phyloP scores from a whole-genome alignment of 2,329 filamentous ascomycete genomes.

The Penicillium sp. region DNA sequence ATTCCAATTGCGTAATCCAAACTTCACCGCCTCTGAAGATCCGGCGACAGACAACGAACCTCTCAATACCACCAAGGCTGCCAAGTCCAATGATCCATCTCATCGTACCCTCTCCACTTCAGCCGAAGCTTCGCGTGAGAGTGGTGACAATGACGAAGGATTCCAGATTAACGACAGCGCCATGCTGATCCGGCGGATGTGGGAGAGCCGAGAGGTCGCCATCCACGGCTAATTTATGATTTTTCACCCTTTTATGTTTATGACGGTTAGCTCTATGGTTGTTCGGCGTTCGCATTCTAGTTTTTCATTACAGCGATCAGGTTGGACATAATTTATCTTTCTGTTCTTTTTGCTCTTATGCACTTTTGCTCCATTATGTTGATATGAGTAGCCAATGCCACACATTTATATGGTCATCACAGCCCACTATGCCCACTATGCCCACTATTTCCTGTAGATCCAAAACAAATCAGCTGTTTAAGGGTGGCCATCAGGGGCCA shows the following conservation, averaged over 20 bases:
- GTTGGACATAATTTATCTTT: slow-evolving; percentile 4
- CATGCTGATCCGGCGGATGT: slow-evolving; percentile 45
- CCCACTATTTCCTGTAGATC: neutral
- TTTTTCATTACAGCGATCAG: slow-evolving; percentile 4
- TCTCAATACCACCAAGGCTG: slow-evolving; percentile 22
- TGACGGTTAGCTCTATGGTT: slow-evolving; percentile 17
- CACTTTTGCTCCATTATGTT: neutral
- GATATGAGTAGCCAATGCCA: slow-evolving; percentile 8
- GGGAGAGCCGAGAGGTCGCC: slow-evolving; percentile 46
- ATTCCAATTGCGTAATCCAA: slow-evolving; percentile 26
- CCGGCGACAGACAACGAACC: slow-evolving; percentile 29
- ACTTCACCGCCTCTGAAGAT: slow-evolving; percentile 28
- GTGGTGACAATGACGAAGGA: slow-evolving; percentile 26
- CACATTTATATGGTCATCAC: neutral
- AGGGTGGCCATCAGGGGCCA: neutral
- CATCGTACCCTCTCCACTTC: slow-evolving; percentile 38
- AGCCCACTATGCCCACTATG: neutral
- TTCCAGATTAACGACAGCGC: slow-evolving; percentile 35
- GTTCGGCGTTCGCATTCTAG: slow-evolving; percentile 14
- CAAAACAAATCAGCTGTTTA: slow-evolving; percentile 3
- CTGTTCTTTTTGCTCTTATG: neutral
- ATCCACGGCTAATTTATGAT: slow-evolving; percentile 32
- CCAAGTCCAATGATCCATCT: slow-evolving; percentile 34
- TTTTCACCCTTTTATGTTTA: slow-evolving; percentile 16
- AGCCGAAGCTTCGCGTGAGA: slow-evolving; percentile 30